These are phyloP conservation scores for Pilatotrama ljubarskyi DNA, from an alignment of 768 basidiomycete genomes.

Conservation along the genomic window DNA sequence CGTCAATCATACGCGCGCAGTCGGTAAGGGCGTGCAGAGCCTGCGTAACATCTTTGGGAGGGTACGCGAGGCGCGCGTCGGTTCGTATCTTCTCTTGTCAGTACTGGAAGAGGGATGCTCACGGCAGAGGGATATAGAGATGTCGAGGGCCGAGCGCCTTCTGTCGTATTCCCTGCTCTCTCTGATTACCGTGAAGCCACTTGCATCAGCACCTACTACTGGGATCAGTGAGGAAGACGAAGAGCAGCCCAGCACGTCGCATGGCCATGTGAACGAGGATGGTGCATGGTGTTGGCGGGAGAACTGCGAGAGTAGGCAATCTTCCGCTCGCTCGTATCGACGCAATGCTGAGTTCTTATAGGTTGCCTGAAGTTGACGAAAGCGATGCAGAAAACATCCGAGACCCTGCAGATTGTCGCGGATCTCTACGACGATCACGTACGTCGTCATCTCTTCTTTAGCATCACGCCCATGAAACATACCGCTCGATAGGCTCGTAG, in stretches of 20 bases:
- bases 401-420: constrained; percentile 71
- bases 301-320: constrained; percentile 57
- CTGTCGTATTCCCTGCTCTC: constrained; percentile 75
- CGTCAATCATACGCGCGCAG: constrained; percentile 60
- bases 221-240: constrained; percentile 38
- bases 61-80: constrained; percentile 66
- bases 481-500: constrained; percentile 58
- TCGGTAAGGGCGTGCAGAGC: constrained; percentile 68
- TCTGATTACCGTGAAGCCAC: constrained; percentile 68
- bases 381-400: constrained; percentile 73
- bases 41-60: constrained; percentile 62
- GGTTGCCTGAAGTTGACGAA: constrained; percentile 80
- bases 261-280: constrained; percentile 62
- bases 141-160: constrained; percentile 74
- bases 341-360: constrained; percentile 25
- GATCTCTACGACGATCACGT: constrained; percentile 82
- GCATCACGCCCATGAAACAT: neutral
- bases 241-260: constrained; percentile 43
- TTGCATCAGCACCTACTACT: constrained; percentile 48
- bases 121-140: constrained; percentile 47
- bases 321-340: neutral
- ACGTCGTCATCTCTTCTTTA: constrained; percentile 26
- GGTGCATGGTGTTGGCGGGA: constrained; percentile 91
- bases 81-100: constrained; percentile 38
- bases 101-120: neutral